Evolutionary conservation across 805 yeast species (phyloP), one percentile per base, ranked within the genome.

Genomic region (Cyberlindnera galapagoensis): DNA sequence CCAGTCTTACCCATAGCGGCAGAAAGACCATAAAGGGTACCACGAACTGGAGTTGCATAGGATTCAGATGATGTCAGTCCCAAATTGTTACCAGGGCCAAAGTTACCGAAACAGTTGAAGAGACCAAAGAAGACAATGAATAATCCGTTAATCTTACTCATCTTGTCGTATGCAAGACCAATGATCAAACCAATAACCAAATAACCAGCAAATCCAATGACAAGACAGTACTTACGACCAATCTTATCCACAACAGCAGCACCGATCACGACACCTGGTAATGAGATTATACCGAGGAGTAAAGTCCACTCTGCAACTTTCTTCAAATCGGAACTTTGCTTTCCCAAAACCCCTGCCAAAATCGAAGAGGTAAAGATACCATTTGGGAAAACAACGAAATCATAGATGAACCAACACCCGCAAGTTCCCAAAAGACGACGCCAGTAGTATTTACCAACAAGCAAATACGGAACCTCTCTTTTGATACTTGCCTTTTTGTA

Each of bases 1-100:
- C 92, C 94, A 17, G 79, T 80, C 55, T 82, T 82, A 36, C 92
- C 92, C 29, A 80, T 62, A 4, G 88, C 92, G 23, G 92, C 92
- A 28, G 81, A 69, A 15, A 82, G 44, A 23, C 90, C 90, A 47
- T 82, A 82, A 30, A 72, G 63, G 1, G 86, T 77, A 23, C 88
- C 90, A 56, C 92, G 67, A 26, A 82, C 74, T 10, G 84, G 81
- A 7, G 88, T 79, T 13, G 92, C 87, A 46, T 67, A 82, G 5
- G 74, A 65, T 56, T 82, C 90, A 17, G 82, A 70, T 9, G 80
- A 65, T 2, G 66, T 59, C 35, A 83, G 64, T 9, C 90, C 90
- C 66, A 81, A 60, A 67, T 71, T 73, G 51, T 80, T 70, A 39
- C 92, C 92, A 4, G 92, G 92, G 1, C 92, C 92, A 44, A 79